phyloP scores from a whole-genome alignment of 495 filamentous ascomycete genomes.

The Cenococcum geophilum region DNA sequence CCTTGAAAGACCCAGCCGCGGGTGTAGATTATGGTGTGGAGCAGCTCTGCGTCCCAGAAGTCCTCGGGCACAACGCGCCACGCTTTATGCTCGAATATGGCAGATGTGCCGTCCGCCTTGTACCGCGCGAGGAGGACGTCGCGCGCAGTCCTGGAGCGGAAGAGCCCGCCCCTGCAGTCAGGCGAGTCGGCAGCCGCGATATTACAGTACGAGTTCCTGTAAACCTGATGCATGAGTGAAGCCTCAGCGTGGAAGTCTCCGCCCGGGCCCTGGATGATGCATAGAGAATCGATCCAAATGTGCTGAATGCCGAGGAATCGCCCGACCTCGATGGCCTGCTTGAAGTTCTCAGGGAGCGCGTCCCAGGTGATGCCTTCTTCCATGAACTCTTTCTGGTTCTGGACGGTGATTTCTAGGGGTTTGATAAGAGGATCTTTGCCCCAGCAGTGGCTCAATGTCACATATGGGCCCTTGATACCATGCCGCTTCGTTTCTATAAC shows the following conservation, averaged over 20 bases:
- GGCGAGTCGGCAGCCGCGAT: slow-evolving; percentile 14
- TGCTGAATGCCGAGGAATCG: slow-evolving; percentile 19
- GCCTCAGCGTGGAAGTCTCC: slow-evolving; percentile 11
- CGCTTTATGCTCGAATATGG: slow-evolving; percentile 4
- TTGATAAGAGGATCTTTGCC: no score
- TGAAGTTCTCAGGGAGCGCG: slow-evolving; percentile 12
- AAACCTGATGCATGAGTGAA: slow-evolving; percentile 14
- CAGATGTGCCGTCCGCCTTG: background rate
- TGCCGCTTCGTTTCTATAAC: slow-evolving; percentile 11
- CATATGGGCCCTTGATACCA: slow-evolving; percentile 6
- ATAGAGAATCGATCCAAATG: slow-evolving; percentile 28
- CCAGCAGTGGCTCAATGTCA: slow-evolving; percentile 15
- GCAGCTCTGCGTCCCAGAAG: slow-evolving; percentile 16
- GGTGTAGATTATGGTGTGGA: slow-evolving; percentile 13
- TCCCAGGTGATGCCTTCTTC: slow-evolving; percentile 12
- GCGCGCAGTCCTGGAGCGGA: slow-evolving; percentile 4
- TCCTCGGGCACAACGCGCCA: slow-evolving; percentile 8
- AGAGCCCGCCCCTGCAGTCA: slow-evolving; percentile 15
- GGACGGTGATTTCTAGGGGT: background rate
- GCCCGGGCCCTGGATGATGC: slow-evolving; percentile 18
- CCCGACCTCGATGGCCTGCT: slow-evolving; percentile 21
- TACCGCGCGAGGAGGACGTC: slow-evolving; percentile 11
- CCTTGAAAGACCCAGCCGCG: slow-evolving; percentile 28
- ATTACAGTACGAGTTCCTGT: slow-evolving; percentile 19
- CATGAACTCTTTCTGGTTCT: background rate